Conservation (phyloP, 176 grass and related monocot species). For the Bolboschoenus planiculmis region DNA sequence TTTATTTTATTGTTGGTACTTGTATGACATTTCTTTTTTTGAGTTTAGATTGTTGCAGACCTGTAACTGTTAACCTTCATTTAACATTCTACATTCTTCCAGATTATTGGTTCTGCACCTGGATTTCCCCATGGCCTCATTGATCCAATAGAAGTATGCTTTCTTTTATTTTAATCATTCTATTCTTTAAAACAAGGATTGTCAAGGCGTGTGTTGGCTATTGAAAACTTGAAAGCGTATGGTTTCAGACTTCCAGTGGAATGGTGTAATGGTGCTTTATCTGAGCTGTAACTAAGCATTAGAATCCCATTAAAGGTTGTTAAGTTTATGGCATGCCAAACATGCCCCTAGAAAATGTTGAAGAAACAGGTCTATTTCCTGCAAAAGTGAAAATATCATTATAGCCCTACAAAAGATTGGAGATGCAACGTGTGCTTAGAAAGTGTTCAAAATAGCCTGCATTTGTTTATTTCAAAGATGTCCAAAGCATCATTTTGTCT, state of each 20-base stretch:
- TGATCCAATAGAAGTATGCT: constrained; percentile 85
- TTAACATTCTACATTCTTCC: constrained; percentile 23
- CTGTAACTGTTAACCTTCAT: constrained; percentile 7
- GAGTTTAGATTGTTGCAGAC: not conserved
- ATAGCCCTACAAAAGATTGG: not conserved
- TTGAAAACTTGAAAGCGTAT: not conserved
- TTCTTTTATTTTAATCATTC: not conserved
- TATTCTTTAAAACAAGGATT: not conserved
- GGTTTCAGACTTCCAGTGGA: not conserved
- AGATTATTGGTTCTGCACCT: constrained; percentile 96
- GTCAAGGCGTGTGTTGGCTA: not conserved
- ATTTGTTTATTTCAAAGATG: not conserved
- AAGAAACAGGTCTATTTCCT: not conserved
- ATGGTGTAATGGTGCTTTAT: not conserved
- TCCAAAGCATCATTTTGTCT: not conserved
- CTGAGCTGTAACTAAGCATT: not conserved
- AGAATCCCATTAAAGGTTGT: not conserved
- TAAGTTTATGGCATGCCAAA: not conserved
- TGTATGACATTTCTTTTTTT: not conserved
- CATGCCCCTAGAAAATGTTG: not conserved
- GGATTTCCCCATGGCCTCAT: constrained; percentile 92
- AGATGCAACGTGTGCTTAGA: not conserved
- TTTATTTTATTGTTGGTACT: constrained; percentile 4
- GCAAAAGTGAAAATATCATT: not conserved
- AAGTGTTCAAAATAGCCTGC: not conserved